Evolutionary conservation across 345 rosid species (phyloP).

Genomic region (Isatis tinctoria): DNA sequence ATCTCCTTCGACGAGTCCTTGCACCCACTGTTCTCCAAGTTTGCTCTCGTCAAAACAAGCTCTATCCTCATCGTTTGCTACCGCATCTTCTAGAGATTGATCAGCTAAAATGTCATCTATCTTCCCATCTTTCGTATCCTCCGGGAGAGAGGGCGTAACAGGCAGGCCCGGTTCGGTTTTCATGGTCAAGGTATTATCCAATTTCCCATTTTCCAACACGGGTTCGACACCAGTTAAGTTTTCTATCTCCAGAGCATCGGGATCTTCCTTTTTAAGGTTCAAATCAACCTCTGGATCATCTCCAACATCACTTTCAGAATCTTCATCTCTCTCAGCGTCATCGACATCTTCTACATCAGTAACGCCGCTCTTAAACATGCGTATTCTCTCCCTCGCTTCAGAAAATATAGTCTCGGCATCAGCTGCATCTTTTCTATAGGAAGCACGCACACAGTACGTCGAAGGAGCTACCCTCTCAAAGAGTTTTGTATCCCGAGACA

Average conservation of each 20-base stretch:
- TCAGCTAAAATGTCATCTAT: conserved; percentile 14
- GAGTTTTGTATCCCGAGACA: conserved; percentile 88
- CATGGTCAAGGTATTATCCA: conserved; percentile 11
- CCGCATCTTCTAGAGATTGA: conserved; percentile 19
- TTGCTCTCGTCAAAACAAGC: conserved; percentile 59
- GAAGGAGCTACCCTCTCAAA: conserved; percentile 96
- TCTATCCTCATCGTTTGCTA: conserved; percentile 26
- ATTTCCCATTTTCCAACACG: conserved; percentile 38
- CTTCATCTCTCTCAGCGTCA: conserved; percentile 84
- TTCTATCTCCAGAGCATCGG: conserved; percentile 28
- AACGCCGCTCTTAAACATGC: conserved; percentile 54
- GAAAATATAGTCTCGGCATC: conserved; percentile 71
- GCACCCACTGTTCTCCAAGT: conserved; percentile 81
- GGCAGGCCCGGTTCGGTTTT: conserved; percentile 37
- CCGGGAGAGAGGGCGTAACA: conserved; percentile 34
- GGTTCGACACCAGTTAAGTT: conserved; percentile 16
- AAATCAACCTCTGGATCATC: conserved; percentile 73
- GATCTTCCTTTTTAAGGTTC: conserved; percentile 39
- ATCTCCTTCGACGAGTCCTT: conserved; percentile 78
- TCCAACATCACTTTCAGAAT: conserved; percentile 73
- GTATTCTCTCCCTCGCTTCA: conserved; percentile 73
- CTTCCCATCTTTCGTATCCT: conserved; percentile 28
- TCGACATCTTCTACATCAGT: conserved; percentile 76
- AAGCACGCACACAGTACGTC: conserved; percentile 77
- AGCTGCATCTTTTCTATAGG: conserved; percentile 73